These are phyloP conservation scores for Withania somnifera DNA, from an alignment of 305 asterid species.

Conservation along the genomic window DNA sequence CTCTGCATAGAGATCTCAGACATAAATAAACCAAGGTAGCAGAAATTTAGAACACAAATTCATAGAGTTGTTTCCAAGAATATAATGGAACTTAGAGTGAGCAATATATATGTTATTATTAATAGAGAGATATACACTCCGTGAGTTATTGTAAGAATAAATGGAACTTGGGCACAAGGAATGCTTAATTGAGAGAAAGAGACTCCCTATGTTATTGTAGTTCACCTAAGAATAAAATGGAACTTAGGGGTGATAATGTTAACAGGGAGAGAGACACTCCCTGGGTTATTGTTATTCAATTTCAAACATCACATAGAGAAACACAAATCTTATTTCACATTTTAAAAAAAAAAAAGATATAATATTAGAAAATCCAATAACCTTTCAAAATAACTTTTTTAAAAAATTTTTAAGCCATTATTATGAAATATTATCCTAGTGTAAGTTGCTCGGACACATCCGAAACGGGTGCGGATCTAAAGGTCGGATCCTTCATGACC, in stretches of 20 bases:
- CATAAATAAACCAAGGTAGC: conserved; percentile 1
- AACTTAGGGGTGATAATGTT: neutral
- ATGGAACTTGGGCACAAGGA: neutral
- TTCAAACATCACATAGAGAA: neutral
- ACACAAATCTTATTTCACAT: neutral
- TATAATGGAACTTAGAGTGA: too few relatives aligned
- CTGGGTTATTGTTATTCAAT: neutral
- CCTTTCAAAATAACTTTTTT: too few relatives aligned
- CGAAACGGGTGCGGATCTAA: too few relatives aligned
- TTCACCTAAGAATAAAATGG: neutral
- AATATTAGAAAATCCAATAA: neutral
- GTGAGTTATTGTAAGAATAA: too few relatives aligned
- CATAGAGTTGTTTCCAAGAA: neutral
- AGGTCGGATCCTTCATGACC: too few relatives aligned
- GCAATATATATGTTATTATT: too few relatives aligned
- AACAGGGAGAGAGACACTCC: neutral
- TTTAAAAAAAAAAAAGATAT: neutral
- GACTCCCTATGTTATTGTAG: neutral
- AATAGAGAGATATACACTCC: too few relatives aligned
- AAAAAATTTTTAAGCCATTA: too few relatives aligned
- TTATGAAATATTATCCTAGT: too few relatives aligned
- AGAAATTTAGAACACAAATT: conserved; percentile 5
- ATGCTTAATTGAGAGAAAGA: neutral
- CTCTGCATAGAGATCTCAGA: conserved; percentile 39
- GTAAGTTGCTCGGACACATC: too few relatives aligned